Base-by-base conservation (phyloP, 192 early-diverging fungal species). In the Linnemannia elongata region DNA sequence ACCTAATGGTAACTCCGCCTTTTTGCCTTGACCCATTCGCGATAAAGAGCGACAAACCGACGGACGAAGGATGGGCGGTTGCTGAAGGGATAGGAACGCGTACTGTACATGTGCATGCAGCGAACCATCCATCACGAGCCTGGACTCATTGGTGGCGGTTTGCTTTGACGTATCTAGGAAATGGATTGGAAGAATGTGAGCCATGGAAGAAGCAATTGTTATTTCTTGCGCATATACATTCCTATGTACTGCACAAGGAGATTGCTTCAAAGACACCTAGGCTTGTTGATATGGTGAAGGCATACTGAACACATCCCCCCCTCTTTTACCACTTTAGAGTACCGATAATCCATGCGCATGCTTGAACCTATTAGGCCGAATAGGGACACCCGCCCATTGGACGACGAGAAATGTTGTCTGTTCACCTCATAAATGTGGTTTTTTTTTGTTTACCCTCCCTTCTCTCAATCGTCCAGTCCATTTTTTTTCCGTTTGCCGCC, bases 281-380 rank as follows among this genome's bases (percentile, higher is more conserved):
- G 27, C 60, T 13, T 66, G 8, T 60, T 27, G n/a, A 60, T n/a
- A 15, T 15, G 55, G 24, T 27, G 55, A 24, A 9, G 17, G 55
- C 17, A 12, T 66, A 10, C 12, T 15, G 33, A 15, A 66, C 17
- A 33, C 30, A 33, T 3, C 60, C 7, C 24, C 52, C 6, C 55
- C 0, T 57, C 24, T 9, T 57, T 17, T 27, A 57, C 30, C 27
- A 63, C 13, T 10, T 18, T 33, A 66, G 60, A 71, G 69, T 41
- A 71, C 39, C 38, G 39, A 71, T 33, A 66, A 33, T 66, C 60
- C 60, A 66, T 66, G 60, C 60, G 30, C 60, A 66, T 66, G 60
- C 30, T 66, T 66, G 60, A 30, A 66, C 60, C 60, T 17, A 33
- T 66, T 66, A 10, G 30, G 15, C 30, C 24, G 0, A 45, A 15